Conservation (phyloP, 208 protist species). For the Angomonas deanei region DNA sequence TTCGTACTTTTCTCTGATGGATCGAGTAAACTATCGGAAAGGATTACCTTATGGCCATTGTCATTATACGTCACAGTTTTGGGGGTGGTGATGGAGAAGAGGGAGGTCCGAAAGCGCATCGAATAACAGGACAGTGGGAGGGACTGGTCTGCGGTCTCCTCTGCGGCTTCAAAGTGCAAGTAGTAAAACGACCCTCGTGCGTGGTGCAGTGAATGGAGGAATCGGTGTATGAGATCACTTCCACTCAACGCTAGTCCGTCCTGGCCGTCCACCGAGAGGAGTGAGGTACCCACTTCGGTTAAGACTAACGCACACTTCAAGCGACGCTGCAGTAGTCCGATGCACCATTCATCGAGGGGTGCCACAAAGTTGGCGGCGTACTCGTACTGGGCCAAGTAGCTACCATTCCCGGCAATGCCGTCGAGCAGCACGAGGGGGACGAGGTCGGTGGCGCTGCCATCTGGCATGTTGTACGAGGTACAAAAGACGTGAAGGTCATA, state of each 20-base stretch:
- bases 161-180: too few relatives aligned
- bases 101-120: too few relatives aligned
- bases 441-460: background rate
- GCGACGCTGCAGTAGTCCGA: conserved; percentile 53
- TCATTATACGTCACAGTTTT: too few relatives aligned
- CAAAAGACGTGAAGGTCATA: conserved; percentile 22
- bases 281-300: conserved; percentile 22
- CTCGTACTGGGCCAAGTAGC: conserved; percentile 49
- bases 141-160: too few relatives aligned
- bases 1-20: too few relatives aligned
- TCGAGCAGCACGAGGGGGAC: conserved; percentile 57
- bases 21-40: too few relatives aligned
- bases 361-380: conserved; percentile 32
- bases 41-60: too few relatives aligned
- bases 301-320: conserved; percentile 54
- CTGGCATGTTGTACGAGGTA: background rate
- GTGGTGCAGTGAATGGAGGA: too few relatives aligned
- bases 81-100: too few relatives aligned
- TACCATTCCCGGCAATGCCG: conserved; percentile 26
- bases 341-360: conserved; percentile 44
- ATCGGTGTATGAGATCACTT: background rate
- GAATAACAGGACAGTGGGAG: too few relatives aligned
- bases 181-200: background rate
- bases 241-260: background rate
- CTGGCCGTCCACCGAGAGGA: background rate